These are phyloP conservation scores for Nepenthes alata DNA, from an alignment of 179 eudicot genomes.

Conservation along the genomic window DNA sequence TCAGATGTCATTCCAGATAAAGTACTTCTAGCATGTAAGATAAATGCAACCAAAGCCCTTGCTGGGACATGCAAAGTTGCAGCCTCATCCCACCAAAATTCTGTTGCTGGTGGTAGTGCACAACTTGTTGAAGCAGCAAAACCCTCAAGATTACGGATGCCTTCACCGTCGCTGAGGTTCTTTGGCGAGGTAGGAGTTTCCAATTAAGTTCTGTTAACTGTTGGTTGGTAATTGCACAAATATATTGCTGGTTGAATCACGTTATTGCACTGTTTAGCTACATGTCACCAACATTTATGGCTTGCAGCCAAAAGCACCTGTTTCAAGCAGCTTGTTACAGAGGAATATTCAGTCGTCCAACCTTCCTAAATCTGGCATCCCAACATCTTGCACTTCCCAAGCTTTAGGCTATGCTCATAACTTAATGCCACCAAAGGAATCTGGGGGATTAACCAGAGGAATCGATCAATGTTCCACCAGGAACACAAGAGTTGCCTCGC, in stretches of 20 bases:
- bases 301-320: conserved; percentile 35
- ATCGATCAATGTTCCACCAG: neutral
- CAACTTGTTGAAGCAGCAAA: conserved; percentile 21
- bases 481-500: conserved; percentile 2
- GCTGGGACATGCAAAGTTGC: conserved; percentile 16
- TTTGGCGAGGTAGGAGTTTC: conserved; percentile 53
- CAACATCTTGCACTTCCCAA: conserved; percentile 13
- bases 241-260: neutral
- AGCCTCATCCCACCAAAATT: conserved; percentile 14
- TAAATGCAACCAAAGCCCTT: conserved; percentile 15
- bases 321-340: conserved; percentile 16
- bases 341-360: conserved; percentile 15
- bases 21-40: conserved; percentile 14
- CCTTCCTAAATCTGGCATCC: conserved; percentile 18
- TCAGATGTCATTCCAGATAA: conserved; percentile 16
- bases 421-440: conserved; percentile 14
- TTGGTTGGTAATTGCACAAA: neutral
- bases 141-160: conserved; percentile 85
- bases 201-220: neutral
- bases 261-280: neutral
- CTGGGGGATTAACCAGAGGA: neutral
- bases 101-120: conserved; percentile 13
- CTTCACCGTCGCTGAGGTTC: conserved; percentile 77
- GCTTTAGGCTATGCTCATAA: conserved; percentile 11
- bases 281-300: neutral